Evolutionary conservation across 176 grass and related monocot genomes (phyloP).

Genomic region (Themeda triandra): DNA sequence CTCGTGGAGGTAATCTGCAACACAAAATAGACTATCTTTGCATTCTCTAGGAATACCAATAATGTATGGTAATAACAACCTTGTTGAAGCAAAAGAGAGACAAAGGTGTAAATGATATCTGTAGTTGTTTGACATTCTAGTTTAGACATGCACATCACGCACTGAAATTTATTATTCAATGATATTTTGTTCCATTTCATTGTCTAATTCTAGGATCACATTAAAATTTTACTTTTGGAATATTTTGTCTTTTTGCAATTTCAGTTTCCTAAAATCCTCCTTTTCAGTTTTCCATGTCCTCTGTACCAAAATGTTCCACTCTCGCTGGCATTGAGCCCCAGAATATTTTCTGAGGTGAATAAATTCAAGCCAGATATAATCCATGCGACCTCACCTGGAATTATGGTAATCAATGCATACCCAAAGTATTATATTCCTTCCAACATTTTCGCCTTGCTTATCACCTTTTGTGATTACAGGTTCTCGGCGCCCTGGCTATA

Average conservation of each 20-base stretch:
- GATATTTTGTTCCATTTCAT: not conserved
- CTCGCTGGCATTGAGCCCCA: slow-evolving; percentile 85
- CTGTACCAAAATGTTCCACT: slow-evolving; percentile 91
- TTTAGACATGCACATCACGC: not conserved
- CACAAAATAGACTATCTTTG: not conserved
- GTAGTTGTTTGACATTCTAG: not conserved
- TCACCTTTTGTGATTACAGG: slow-evolving; percentile 42
- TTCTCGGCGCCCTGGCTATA: slow-evolving; percentile 84
- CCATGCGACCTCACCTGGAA: slow-evolving; percentile 87
- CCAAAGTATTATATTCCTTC: not conserved
- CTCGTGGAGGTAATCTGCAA: slow-evolving; percentile 77
- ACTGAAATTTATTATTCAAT: not conserved
- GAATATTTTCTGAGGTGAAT: slow-evolving; percentile 82
- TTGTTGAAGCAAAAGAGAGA: too few relatives aligned
- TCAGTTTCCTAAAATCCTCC: not conserved
- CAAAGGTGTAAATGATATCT: too few relatives aligned
- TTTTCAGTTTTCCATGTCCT: slow-evolving; percentile 92
- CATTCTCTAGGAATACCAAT: not conserved
- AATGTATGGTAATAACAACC: not conserved
- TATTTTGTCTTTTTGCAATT: not conserved
- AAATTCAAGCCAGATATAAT: slow-evolving; percentile 98
- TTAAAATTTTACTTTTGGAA: slow-evolving; percentile 4
- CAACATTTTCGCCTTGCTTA: not conserved
- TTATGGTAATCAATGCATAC: slow-evolving; percentile 67
- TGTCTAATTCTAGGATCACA: not conserved